phyloP scores from a whole-genome alignment of 2,329 filamentous ascomycete species.

The Fusarium marasasianum region DNA sequence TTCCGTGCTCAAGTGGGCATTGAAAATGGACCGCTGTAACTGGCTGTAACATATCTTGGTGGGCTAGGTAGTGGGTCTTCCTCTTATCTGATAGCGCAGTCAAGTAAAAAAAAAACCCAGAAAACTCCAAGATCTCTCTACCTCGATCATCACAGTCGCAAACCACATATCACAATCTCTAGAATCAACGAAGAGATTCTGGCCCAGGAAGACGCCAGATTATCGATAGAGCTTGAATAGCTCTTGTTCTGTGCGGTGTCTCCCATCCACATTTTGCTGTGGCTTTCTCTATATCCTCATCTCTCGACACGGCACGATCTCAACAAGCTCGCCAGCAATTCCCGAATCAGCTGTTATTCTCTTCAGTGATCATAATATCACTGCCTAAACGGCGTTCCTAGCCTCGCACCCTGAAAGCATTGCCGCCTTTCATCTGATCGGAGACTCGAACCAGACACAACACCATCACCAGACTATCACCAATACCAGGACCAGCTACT shows the following conservation, averaged over 20 bases:
- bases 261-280: neutral
- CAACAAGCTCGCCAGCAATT: neutral
- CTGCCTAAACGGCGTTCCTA: neutral
- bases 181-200: neutral
- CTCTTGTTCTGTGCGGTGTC: neutral
- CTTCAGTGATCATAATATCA: too few species aligned
- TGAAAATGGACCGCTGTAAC: constrained; percentile 28
- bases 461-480: neutral
- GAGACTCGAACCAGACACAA: neutral
- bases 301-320: neutral
- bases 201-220: neutral
- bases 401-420: neutral
- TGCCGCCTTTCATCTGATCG: neutral
- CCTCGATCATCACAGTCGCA: neutral
- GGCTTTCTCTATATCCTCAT: neutral
- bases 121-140: neutral
- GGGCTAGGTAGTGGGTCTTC: neutral
- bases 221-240: neutral
- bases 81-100: neutral
- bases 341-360: too few species aligned
- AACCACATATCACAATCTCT: neutral
- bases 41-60: neutral
- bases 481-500: neutral
- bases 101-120: neutral
- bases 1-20: neutral